These are phyloP conservation scores for Vigna radiata DNA, from an alignment of 306 rosid genomes.

Conservation along the genomic window DNA sequence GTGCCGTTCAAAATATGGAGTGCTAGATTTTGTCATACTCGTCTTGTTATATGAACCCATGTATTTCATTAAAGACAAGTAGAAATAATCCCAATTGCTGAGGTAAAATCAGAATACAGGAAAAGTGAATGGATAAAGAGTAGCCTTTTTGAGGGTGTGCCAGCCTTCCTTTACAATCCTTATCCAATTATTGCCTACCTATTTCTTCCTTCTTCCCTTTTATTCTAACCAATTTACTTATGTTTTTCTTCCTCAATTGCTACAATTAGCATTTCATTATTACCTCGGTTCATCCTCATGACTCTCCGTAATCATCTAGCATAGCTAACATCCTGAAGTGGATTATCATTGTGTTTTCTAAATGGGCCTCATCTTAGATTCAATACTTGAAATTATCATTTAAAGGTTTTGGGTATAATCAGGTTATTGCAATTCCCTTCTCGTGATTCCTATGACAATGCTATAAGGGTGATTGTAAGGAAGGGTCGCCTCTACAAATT, in stretches of 20 bases:
- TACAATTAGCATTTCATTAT: background rate
- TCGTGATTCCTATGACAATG: slow-evolving; percentile 46
- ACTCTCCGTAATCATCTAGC: slow-evolving; percentile 4
- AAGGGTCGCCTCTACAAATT: slow-evolving; percentile 61
- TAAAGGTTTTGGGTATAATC: slow-evolving; percentile 36
- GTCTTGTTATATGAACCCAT: background rate
- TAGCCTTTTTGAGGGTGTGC: background rate
- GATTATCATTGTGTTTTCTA: background rate
- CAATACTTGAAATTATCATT: slow-evolving; percentile 8
- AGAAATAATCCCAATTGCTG: background rate
- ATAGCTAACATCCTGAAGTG: background rate
- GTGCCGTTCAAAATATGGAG: background rate
- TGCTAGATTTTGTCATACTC: slow-evolving; percentile 13
- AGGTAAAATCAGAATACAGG: slow-evolving; percentile 4
- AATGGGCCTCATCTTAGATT: slow-evolving; percentile 10
- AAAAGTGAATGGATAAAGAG: slow-evolving; percentile 5
- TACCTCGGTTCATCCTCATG: background rate
- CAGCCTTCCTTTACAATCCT: background rate
- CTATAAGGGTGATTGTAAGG: slow-evolving; percentile 41
- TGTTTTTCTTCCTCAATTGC: background rate
- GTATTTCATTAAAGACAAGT: background rate
- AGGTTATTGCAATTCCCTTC: slow-evolving; percentile 82
- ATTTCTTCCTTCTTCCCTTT: slow-evolving; percentile 8
- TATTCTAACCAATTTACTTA: background rate
- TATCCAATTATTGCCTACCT: background rate